Evolutionary conservation across 169 alveolate genomes (phyloP), one percentile per base, ranked within the genome.

Genomic region (Plasmodium ovale): DNA sequence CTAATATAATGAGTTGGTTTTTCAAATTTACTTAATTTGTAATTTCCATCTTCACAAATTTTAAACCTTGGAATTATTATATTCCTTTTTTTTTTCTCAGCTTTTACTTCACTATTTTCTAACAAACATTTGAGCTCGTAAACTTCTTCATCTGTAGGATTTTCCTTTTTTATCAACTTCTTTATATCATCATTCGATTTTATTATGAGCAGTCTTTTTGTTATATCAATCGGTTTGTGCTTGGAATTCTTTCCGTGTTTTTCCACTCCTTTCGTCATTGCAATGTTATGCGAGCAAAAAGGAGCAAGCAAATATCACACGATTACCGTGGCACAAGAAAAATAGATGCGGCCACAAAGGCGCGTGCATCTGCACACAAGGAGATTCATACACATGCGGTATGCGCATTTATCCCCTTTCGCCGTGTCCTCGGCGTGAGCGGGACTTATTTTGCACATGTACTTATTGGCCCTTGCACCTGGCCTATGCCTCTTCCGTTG

Each of bases 1-100:
- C 96, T 91, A 58, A 95, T 95, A 73, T 95, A 95, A 58, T 92
- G 94, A 1, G 92, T 72, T 31, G 97, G 97, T 37, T 92, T 88
- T 44, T 60, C 87, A 49, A 94, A 92, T 14, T 77, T 91, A 37
- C 51, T 71, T 14, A 60, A 35, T 64, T 44, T 91, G 49, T 87
- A 47, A 9, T 72, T 82, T 23, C 70, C 44, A 82, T 82, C 71
- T 14, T 82, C 90, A 42, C 90, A 82, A 37, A 68, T 82, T 82
- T 82, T 64, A 67, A 82, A 64, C 53, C 90, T 33, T 65, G 90
- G 90, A 31, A 82, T 82, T n/a, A 68, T 62, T 23, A 82, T 82
- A 82, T 82, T 68, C 19, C 54, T 65, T 82, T 67, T 82, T 59
- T 82, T 82, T 39, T 82, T 82, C 35, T 82, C 90, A 19, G 16